A percentile compares a stretch with the other conserved stretches of the same genome.
Conservation (phyloP, 2,329 filamentous ascomycete species). For the Ophidiomyces ophidiicola region DNA sequence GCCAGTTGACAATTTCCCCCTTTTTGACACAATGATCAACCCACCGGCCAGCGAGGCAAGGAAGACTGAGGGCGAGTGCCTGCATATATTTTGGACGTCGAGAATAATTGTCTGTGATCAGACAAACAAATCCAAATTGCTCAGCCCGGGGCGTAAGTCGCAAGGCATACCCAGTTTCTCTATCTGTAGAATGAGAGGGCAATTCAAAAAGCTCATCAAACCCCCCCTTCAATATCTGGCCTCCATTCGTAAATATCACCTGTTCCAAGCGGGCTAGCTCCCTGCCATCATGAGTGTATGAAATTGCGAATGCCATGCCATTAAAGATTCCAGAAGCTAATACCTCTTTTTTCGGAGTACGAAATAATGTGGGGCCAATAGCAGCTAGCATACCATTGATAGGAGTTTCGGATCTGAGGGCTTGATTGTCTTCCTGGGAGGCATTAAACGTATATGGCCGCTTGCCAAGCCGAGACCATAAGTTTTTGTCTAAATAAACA, state of each 20-base stretch:
- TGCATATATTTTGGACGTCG: conserved; percentile 89
- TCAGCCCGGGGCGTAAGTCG: conserved; percentile 43
- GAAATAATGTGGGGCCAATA: conserved; percentile 31
- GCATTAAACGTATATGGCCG: conserved; percentile 26
- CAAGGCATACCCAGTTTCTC: conserved; percentile 28
- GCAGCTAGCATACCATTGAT: conserved; percentile 30
- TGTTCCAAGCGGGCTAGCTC: conserved; percentile 48
- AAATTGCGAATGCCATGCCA: conserved; percentile 79
- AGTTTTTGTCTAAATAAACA: conserved; percentile 36
- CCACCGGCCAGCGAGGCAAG: conserved; percentile 76
- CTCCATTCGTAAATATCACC: conserved; percentile 59
- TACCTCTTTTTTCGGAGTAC: conserved; percentile 32
- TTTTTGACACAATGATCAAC: conserved; percentile 57
- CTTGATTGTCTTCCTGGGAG: conserved; percentile 13
- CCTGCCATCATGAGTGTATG: conserved; percentile 49
- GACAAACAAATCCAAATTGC: conserved; percentile 61
- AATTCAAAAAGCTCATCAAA: conserved; percentile 69
- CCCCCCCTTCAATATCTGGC: conserved; percentile 56
- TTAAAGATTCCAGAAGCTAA: conserved; percentile 47
- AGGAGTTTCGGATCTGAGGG: conserved; percentile 26
- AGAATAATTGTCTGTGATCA: conserved; percentile 77
- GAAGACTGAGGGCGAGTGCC: conserved; percentile 76
- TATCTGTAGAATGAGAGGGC: conserved; percentile 12
- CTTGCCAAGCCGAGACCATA: conserved; percentile 37
- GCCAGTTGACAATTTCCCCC: conserved; percentile 56